phyloP scores from a whole-genome alignment of 306 rosid species.

The Corylus americana region DNA sequence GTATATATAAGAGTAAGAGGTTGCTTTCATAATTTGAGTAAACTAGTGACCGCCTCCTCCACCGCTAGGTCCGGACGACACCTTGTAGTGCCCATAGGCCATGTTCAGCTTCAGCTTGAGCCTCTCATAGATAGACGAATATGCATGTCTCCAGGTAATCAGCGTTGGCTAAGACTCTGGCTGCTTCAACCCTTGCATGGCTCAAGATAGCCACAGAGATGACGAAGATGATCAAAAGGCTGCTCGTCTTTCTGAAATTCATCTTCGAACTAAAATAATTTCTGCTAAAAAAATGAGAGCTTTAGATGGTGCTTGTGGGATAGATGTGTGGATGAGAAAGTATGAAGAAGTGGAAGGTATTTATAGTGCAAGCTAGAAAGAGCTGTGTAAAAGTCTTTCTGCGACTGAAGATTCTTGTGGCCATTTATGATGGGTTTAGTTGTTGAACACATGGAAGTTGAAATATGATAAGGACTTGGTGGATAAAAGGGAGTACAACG shows the following conservation, averaged over 20 bases:
- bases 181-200: constrained; percentile 28
- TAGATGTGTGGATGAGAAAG: background rate
- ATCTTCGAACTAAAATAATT: background rate
- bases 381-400: background rate
- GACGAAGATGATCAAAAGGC: constrained; percentile 16
- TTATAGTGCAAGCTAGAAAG: background rate
- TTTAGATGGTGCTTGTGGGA: too few species aligned
- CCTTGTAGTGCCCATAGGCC: too few species aligned
- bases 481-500: too few species aligned
- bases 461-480: too few species aligned
- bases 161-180: constrained; percentile 21
- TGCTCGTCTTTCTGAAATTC: constrained; percentile 25
- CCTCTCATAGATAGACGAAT: constrained; percentile 6
- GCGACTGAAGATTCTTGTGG: background rate
- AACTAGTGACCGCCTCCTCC: too few species aligned
- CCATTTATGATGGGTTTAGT: too few species aligned
- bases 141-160: constrained; percentile 30
- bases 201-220: constrained; percentile 10
- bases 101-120: too few species aligned
- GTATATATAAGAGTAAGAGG: too few species aligned
- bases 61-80: too few species aligned
- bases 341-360: background rate
- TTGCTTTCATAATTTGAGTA: too few species aligned
- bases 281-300: too few species aligned
- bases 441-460: too few species aligned